Evolutionary conservation across 2,329 filamentous ascomycete species (phyloP).

Genomic region (Pseudogymnoascus sp.): DNA sequence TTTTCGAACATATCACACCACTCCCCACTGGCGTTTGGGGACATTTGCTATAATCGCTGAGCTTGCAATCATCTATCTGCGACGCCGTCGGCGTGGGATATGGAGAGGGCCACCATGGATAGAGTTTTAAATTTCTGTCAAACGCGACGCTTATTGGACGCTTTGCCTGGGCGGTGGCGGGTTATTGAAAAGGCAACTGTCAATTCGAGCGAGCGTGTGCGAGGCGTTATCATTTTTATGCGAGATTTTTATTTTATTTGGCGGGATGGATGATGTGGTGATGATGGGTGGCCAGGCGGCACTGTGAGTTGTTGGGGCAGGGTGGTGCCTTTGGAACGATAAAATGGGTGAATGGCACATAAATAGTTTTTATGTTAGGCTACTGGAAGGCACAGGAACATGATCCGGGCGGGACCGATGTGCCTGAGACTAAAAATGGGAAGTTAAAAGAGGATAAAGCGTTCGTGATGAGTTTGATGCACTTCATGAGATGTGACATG

Average conservation of each 20-base stretch:
- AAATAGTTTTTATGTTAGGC: not conserved
- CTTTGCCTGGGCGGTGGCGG: constrained; percentile 2
- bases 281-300: not conserved
- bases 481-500: not conserved
- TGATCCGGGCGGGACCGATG: not conserved
- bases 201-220: constrained; percentile 5
- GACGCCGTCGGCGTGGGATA: not conserved
- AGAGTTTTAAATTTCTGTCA: constrained; percentile 2
- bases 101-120: not conserved
- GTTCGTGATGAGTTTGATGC: not conserved
- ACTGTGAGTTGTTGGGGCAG: not conserved
- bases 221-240: constrained; percentile 3
- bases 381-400: not conserved
- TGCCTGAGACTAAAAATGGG: not conserved
- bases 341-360: not conserved
- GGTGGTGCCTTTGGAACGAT: not conserved
- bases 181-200: constrained; percentile 1
- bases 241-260: not conserved
- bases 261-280: not conserved
- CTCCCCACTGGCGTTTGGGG: not conserved
- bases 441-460: not conserved
- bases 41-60: not conserved
- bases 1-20: constrained; percentile 7
- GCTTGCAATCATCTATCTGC: not conserved
- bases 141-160: constrained; percentile 3